Conservation (phyloP, 2,329 filamentous ascomycete genomes). For the Fusarium heterosporum region DNA sequence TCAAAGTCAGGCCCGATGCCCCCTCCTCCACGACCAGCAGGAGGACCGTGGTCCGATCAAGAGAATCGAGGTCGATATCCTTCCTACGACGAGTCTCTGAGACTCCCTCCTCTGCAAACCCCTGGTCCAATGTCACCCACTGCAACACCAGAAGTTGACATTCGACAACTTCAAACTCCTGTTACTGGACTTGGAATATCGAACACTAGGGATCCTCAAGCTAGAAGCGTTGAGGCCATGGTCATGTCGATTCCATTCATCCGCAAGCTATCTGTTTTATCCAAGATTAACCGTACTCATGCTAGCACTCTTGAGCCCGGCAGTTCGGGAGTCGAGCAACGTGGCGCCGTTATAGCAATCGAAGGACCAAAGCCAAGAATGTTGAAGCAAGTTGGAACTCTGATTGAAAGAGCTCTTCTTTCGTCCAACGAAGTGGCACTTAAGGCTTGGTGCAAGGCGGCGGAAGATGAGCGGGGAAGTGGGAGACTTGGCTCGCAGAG, state of each 20-base stretch:
- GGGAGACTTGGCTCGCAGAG: constrained; percentile 23
- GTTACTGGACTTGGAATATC: constrained; percentile 45
- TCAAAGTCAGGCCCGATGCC: constrained; percentile 60
- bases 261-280: constrained; percentile 81
- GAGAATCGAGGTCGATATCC: constrained; percentile 55
- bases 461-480: constrained; percentile 22
- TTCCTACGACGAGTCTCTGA: constrained; percentile 66
- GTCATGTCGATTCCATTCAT: constrained; percentile 80
- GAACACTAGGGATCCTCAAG: constrained; percentile 47
- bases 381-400: constrained; percentile 68
- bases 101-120: constrained; percentile 66
- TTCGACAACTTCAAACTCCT: constrained; percentile 46
- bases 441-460: constrained; percentile 58
- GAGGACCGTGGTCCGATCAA: constrained; percentile 48
- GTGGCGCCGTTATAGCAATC: constrained; percentile 85
- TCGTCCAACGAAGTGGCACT: constrained; percentile 57
- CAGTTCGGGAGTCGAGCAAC: constrained; percentile 55
- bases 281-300: constrained; percentile 76
- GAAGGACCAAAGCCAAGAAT: constrained; percentile 75
- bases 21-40: constrained; percentile 64
- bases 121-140: constrained; percentile 50
- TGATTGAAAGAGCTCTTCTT: constrained; percentile 72
- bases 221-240: constrained; percentile 71
- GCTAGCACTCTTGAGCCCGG: constrained; percentile 58
- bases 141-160: constrained; percentile 43